Evolutionary conservation across 192 early-diverging fungal species (phyloP), one percentile per base, ranked within the genome.

Genomic region (Oehlia diaphana): DNA sequence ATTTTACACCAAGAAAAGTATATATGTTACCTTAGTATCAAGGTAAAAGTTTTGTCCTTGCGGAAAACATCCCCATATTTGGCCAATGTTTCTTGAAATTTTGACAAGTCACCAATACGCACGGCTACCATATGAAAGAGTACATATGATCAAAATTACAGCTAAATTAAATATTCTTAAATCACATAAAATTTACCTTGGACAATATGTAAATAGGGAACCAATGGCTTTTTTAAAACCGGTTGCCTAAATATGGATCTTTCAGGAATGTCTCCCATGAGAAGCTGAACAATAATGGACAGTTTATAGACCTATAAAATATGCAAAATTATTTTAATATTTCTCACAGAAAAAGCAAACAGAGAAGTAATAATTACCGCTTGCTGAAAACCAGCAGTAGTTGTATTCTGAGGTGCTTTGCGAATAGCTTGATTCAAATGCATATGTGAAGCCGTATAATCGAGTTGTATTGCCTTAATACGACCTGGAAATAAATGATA

Each of bases 231-330:
- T 70, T 89, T 90, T 63, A 99, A 83, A 35, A 91, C 91, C 5
- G 94, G 92, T 79, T 96, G 91, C 75, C 96, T 88, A 90, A 99
- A 99, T 35, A 97, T 83, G 50, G 94, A 93, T 71, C 97, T 90
- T 79, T 98, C 97, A 14, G 98, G 97, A 76, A 99, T 98, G 80
- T 99, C 96, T 33, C 98, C 98, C 94, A 98, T 97, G 84, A 99
- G 85, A 73, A 99, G 85, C 87, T 99, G 96, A 3, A 99, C 97
- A 82, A 98, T 96, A 65, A 99, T 96, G 42, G 93, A 92, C 37
- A 99, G 90, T 86, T 99, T 99, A 87, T 97, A 89, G 31, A 90
- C 92, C 93, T 94, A 82, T 47, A 68, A 35, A 69, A 42, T 67
- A 47, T 28, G 74, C 62, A 28, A 16, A 14, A 10, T 39, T 23